These are phyloP conservation scores for Scutellaria barbata DNA, from an alignment of 257 asterid species.

Conservation along the genomic window DNA sequence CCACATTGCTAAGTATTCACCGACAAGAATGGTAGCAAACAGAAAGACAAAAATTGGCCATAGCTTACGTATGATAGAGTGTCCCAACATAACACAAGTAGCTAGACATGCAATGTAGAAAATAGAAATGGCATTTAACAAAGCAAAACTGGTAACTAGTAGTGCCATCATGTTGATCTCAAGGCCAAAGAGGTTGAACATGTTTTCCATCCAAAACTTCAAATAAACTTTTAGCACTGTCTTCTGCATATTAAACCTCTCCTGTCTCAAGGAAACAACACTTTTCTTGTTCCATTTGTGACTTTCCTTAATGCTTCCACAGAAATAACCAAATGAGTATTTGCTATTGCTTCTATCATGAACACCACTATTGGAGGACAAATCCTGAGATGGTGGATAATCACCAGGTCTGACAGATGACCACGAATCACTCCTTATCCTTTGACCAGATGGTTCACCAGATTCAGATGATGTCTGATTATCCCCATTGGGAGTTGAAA, in stretches of 20 bases:
- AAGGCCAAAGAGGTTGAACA: conserved; percentile 97
- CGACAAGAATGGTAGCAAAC: conserved; percentile 78
- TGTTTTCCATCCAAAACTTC: conserved; percentile 94
- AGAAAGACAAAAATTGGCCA: conserved; percentile 83
- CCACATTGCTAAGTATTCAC: conserved; percentile 92
- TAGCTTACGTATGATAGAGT: conserved; percentile 72
- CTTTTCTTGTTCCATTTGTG: conserved; percentile 84
- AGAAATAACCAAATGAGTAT: conserved; percentile 63
- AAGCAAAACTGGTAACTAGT: conserved; percentile 90
- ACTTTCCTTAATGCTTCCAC: conserved; percentile 93
- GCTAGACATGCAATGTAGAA: conserved; percentile 80
- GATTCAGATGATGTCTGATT: conserved; percentile 47
- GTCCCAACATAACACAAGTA: conserved; percentile 80
- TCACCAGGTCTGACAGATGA: conserved; percentile 51
- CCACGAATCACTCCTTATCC: conserved; percentile 59
- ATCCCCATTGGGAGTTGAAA: conserved; percentile 53
- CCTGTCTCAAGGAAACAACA: conserved; percentile 72
- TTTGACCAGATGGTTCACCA: conserved; percentile 48
- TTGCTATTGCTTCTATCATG: conserved; percentile 48
- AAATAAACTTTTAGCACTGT: conserved; percentile 78
- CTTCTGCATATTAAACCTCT: conserved; percentile 91
- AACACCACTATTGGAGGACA: conserved; percentile 42
- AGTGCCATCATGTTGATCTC: conserved; percentile 93
- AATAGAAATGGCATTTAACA: conserved; percentile 82
- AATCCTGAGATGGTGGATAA: conserved; percentile 49